Conservation (phyloP, 2,329 filamentous ascomycete species). For the Talaromyces albobiverticillius region DNA sequence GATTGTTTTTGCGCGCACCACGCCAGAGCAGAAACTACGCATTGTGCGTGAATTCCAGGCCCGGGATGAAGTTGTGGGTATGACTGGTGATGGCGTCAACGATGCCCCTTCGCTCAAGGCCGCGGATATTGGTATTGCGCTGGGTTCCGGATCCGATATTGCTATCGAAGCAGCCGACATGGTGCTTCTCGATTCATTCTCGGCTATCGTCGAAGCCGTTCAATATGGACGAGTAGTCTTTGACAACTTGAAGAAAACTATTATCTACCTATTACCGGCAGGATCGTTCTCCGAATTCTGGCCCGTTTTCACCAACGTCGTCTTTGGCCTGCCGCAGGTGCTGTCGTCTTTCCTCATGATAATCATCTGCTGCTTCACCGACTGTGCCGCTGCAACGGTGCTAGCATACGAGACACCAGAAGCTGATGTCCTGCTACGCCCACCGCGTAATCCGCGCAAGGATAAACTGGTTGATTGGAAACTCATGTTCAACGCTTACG, state of each 20-base stretch:
- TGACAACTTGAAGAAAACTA: constrained; percentile 72
- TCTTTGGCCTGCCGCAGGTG: constrained; percentile 71
- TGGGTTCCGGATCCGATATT: constrained; percentile 58
- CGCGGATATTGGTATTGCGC: constrained; percentile 59
- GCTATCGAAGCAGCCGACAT: constrained; percentile 63
- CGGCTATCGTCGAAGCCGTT: constrained; percentile 69
- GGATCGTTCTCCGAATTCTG: constrained; percentile 71
- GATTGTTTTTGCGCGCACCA: constrained; percentile 73
- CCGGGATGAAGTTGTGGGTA: constrained; percentile 56
- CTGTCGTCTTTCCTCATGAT: constrained; percentile 72
- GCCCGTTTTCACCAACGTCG: constrained; percentile 71
- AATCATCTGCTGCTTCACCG: constrained; percentile 70
- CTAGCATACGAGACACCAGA: constrained; percentile 76
- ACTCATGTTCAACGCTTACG: constrained; percentile 70
- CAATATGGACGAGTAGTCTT: constrained; percentile 73
- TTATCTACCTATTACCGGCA: constrained; percentile 71
- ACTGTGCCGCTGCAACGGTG: constrained; percentile 69
- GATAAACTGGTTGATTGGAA: constrained; percentile 72
- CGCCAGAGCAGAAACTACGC: constrained; percentile 73
- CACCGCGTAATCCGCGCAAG: constrained; percentile 65
- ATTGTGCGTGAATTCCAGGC: constrained; percentile 74
- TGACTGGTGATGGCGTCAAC: constrained; percentile 46
- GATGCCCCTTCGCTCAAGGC: constrained; percentile 47
- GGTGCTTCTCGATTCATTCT: constrained; percentile 66
- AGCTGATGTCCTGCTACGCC: constrained; percentile 68